Evolutionary conservation across 495 filamentous ascomycete genomes (phyloP).

Genomic region (Venustampulla echinocandica): DNA sequence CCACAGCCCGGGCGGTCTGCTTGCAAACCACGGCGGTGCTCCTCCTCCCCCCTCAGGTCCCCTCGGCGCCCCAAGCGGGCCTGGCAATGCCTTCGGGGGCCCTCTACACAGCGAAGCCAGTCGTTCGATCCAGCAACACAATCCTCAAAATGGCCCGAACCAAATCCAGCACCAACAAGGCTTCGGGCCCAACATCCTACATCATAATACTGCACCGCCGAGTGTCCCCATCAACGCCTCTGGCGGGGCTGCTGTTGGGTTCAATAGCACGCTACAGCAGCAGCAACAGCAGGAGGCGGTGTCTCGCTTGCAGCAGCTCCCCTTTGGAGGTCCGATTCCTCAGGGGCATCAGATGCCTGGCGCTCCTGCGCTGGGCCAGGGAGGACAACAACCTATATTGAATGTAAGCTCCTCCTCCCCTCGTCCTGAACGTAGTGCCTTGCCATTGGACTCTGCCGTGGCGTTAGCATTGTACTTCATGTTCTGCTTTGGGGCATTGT

Average conservation of each 20-base stretch:
- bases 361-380: constrained; percentile 56
- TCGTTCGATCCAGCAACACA: constrained; percentile 50
- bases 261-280: constrained; percentile 36
- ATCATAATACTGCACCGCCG: constrained; percentile 30
- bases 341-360: constrained; percentile 29
- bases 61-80: constrained; percentile 57
- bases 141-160: constrained; percentile 51
- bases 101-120: constrained; percentile 52
- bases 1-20: constrained; percentile 78
- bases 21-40: constrained; percentile 61
- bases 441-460: no score
- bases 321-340: constrained; percentile 28
- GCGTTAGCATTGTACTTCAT: no score
- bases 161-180: constrained; percentile 47
- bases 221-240: constrained; percentile 30
- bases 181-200: constrained; percentile 40
- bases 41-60: constrained; percentile 50
- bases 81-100: constrained; percentile 56
- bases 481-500: no score
- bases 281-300: constrained; percentile 33
- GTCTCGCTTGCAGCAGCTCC: constrained; percentile 37
- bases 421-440: neutral
- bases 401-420: constrained; percentile 54
- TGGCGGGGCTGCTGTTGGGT: constrained; percentile 29
- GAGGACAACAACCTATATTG: constrained; percentile 87